phyloP scores from a whole-genome alignment of 805 yeast genomes.

The Ogataea minuta region DNA sequence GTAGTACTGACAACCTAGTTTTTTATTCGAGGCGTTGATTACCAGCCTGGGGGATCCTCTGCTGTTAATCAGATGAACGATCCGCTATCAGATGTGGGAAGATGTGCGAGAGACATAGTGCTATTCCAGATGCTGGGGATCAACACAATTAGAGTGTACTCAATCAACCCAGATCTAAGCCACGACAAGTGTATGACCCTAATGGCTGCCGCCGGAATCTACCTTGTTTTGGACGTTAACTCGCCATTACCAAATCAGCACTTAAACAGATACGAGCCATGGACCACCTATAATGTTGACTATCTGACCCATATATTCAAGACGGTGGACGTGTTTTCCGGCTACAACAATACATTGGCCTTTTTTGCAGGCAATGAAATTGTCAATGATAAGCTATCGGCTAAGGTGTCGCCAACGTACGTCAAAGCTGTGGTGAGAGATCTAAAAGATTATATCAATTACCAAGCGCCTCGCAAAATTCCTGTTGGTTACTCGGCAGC shows the following conservation, averaged over 20 bases:
- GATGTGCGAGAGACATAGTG: conserved; percentile 78
- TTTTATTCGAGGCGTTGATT: conserved; percentile 83
- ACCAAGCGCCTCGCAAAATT: conserved; percentile 58
- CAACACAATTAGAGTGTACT: conserved; percentile 84
- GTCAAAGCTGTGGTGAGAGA: conserved; percentile 79
- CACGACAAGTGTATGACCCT: conserved; percentile 91
- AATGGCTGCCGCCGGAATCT: conserved; percentile 90
- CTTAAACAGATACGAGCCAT: conserved; percentile 87
- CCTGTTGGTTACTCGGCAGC: conserved; percentile 98
- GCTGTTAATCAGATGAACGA: conserved; percentile 58
- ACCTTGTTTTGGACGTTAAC: conserved; percentile 85
- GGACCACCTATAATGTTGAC: conserved; percentile 73
- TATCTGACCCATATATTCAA: conserved; percentile 76
- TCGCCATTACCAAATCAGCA: conserved; percentile 79
- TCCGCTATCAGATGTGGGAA: conserved; percentile 69
- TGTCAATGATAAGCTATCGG: conserved; percentile 74
- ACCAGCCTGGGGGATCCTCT: conserved; percentile 95
- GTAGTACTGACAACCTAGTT: conserved; percentile 42
- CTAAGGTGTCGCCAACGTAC: conserved; percentile 66
- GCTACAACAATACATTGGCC: conserved; percentile 85
- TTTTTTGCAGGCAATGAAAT: conserved; percentile 93
- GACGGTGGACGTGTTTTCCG: conserved; percentile 77
- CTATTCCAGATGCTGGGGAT: conserved; percentile 82
- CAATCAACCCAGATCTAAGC: conserved; percentile 75
- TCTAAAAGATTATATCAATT: conserved; percentile 65